phyloP scores from a whole-genome alignment of 768 basidiomycete species.

The Naganishia vishniacii region DNA sequence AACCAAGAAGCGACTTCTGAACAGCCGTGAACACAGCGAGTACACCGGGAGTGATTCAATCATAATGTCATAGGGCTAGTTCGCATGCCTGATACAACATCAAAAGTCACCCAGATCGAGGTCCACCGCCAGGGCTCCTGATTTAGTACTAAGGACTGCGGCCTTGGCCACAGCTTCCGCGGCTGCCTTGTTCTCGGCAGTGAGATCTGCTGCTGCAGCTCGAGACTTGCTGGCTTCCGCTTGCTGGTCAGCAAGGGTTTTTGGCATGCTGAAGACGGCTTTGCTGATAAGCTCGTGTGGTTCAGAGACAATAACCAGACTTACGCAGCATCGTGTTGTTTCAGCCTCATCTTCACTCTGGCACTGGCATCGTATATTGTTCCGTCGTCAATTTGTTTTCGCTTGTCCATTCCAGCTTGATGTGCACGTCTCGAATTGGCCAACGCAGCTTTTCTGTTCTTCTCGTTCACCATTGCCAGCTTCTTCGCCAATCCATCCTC shows the following conservation, averaged over 20 bases:
- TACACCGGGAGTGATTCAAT: too few species aligned
- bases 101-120: conserved; percentile 48
- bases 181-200: conserved; percentile 14
- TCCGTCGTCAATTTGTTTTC: conserved; percentile 68
- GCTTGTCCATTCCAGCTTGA: conserved; percentile 53
- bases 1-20: too few species aligned
- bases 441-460: conserved; percentile 76
- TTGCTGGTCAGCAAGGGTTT: neutral
- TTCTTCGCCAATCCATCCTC: conserved; percentile 36
- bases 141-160: conserved; percentile 29
- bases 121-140: conserved; percentile 39
- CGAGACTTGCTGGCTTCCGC: conserved; percentile 1
- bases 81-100: neutral
- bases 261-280: neutral
- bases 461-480: conserved; percentile 77
- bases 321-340: conserved; percentile 37
- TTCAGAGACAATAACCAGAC: neutral
- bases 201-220: neutral
- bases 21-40: too few species aligned
- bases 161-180: conserved; percentile 29
- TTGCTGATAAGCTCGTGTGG: neutral
- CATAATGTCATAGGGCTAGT: neutral
- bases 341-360: conserved; percentile 61
- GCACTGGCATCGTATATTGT: conserved; percentile 52
- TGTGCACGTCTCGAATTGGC: conserved; percentile 53